Conservation (phyloP, 441 rosid genomes). For the Erysimum pusillum region DNA sequence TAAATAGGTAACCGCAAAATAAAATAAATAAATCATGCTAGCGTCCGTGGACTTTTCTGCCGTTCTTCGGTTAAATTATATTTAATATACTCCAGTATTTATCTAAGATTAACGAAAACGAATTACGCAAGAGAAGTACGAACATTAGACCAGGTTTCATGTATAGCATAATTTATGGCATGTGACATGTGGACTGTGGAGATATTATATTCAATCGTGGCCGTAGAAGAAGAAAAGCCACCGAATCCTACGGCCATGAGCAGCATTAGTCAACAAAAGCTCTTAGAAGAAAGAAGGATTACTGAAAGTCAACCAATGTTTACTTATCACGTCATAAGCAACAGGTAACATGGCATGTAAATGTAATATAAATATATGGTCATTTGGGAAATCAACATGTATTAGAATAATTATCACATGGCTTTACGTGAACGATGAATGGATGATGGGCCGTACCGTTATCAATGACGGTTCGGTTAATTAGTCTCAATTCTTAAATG, state of each 20-base stretch:
- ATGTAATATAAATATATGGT: background rate
- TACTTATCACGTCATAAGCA: conserved; percentile 31
- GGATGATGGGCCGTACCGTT: conserved; percentile 38
- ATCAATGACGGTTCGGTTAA: conserved; percentile 31
- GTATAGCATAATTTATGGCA: conserved; percentile 42
- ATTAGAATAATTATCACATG: conserved; percentile 34
- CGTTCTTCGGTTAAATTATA: conserved; percentile 16
- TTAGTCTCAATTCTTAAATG: conserved; percentile 15
- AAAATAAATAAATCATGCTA: conserved; percentile 3
- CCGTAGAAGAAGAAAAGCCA: conserved; percentile 17
- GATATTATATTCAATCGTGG: conserved; percentile 5
- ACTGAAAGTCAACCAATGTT: conserved; percentile 39
- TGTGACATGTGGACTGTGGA: conserved; percentile 38
- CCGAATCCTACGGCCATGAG: conserved; percentile 43
- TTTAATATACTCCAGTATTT: background rate
- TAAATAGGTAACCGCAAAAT: conserved; percentile 7
- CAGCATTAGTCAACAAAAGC: conserved; percentile 36
- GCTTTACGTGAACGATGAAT: conserved; percentile 30
- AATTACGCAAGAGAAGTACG: background rate
- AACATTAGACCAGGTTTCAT: conserved; percentile 17
- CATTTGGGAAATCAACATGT: conserved; percentile 3
- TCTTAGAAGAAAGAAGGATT: background rate
- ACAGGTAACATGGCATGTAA: conserved; percentile 32
- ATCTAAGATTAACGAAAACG: background rate
- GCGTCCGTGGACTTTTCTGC: conserved; percentile 24